Evolutionary conservation across 2,329 filamentous ascomycete genomes (phyloP).

Genomic region (Sphaerostilbella broomeana): DNA sequence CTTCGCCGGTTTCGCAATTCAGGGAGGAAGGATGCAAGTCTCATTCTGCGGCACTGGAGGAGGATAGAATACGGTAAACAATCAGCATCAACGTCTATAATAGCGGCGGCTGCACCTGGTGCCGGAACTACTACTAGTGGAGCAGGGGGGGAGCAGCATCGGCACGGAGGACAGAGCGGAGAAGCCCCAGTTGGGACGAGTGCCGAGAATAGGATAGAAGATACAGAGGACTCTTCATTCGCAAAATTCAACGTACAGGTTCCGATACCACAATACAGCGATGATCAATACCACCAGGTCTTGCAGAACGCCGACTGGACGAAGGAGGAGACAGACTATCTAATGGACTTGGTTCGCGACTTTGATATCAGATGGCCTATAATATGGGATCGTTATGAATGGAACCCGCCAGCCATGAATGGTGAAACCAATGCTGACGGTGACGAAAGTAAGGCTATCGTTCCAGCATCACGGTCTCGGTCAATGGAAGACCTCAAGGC

Average conservation of each 20-base stretch:
- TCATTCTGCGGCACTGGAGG: conserved; percentile 77
- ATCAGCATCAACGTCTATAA: conserved; percentile 19
- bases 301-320: conserved; percentile 76
- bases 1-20: conserved; percentile 68
- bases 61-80: conserved; percentile 47
- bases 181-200: conserved; percentile 26
- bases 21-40: conserved; percentile 59
- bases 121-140: conserved; percentile 21
- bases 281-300: conserved; percentile 76
- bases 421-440: conserved; percentile 40
- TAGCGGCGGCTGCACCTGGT: conserved; percentile 3
- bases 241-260: conserved; percentile 84
- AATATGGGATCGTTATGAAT: conserved; percentile 91
- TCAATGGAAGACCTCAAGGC: conserved; percentile 87
- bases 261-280: conserved; percentile 71
- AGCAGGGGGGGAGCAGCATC: conserved; percentile 26
- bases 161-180: conserved; percentile 10
- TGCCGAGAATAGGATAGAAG: conserved; percentile 13
- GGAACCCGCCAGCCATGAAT: conserved; percentile 40
- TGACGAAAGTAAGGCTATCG: conserved; percentile 46
- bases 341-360: conserved; percentile 67
- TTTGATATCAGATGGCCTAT: conserved; percentile 87
- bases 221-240: conserved; percentile 58
- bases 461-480: conserved; percentile 49
- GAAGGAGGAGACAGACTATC: conserved; percentile 87